These are phyloP conservation scores for Anastatica hierochuntica DNA, from an alignment of 345 rosid species.

Conservation along the genomic window DNA sequence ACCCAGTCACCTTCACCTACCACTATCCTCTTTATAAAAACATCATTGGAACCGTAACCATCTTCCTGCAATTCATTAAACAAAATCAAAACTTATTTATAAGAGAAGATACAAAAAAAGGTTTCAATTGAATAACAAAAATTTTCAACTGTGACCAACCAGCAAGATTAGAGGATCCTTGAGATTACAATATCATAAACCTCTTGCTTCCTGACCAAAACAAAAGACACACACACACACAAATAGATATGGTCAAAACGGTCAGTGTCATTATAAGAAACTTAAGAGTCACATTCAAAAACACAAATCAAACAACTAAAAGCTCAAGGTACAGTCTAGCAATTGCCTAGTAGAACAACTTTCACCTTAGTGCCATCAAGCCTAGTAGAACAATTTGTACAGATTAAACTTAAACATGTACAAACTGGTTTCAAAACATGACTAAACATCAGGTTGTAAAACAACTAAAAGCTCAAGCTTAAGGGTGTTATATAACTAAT, in stretches of 20 bases:
- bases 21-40: conserved; percentile 78
- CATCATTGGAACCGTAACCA: conserved; percentile 50
- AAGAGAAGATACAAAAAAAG: background rate
- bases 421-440: too few species aligned
- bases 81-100: background rate
- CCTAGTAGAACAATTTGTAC: background rate
- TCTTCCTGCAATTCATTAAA: conserved; percentile 38
- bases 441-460: too few species aligned
- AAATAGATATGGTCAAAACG: background rate
- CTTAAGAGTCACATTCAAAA: background rate
- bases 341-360: background rate
- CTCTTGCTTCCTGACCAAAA: conserved; percentile 58
- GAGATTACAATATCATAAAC: conserved; percentile 71
- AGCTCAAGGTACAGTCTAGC: background rate
- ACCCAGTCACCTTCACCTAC: conserved; percentile 85
- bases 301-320: background rate
- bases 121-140: background rate
- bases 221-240: background rate
- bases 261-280: background rate
- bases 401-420: background rate
- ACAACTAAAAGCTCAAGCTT: background rate
- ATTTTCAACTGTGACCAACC: conserved; percentile 27
- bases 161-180: conserved; percentile 71
- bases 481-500: background rate
- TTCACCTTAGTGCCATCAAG: background rate